Percentiles rank a stretch among this genome's conserved stretches.
Conservation (phyloP, 1,284 basidiomycete genomes). For the Ustilago sp. region DNA sequence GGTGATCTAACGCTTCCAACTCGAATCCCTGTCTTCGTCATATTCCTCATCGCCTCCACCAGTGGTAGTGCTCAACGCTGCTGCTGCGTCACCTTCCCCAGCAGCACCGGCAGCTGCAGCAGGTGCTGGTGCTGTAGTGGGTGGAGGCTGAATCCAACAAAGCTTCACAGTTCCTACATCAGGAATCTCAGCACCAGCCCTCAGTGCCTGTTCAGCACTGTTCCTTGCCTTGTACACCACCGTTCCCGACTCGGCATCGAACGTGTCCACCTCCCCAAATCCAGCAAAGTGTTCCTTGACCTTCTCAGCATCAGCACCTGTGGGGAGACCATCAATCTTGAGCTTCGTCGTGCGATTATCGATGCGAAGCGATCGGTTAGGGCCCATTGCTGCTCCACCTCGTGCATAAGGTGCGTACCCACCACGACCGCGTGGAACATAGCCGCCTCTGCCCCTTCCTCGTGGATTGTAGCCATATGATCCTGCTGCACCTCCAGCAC, state of each 20-base stretch:
- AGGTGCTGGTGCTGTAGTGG: conserved; percentile 3
- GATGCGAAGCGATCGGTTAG: conserved; percentile 77
- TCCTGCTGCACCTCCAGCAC: conserved; percentile 45
- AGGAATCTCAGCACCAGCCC: conserved; percentile 56
- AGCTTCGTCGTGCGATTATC: conserved; percentile 90
- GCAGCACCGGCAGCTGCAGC: conserved; percentile 7
- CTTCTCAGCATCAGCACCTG: conserved; percentile 72
- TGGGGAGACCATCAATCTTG: conserved; percentile 77
- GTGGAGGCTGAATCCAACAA: conserved; percentile 56
- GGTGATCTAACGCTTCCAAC: conserved; percentile 54
- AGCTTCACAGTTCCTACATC: conserved; percentile 60
- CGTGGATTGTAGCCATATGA: conserved; percentile 67
- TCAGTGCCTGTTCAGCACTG: conserved; percentile 59
- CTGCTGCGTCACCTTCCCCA: neutral
- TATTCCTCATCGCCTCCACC: conserved; percentile 36
- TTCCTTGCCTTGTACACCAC: conserved; percentile 58
- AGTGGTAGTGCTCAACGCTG: neutral
- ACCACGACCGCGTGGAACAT: conserved; percentile 74
- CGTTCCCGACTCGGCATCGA: conserved; percentile 37
- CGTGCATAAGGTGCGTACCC: conserved; percentile 79
- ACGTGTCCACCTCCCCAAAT: conserved; percentile 57
- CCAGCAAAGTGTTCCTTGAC: conserved; percentile 79
- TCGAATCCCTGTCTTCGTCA: conserved; percentile 56
- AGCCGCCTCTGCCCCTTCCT: conserved; percentile 68
- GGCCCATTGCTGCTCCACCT: conserved; percentile 72